Percentiles rank a stretch among this genome's conserved stretches.
These are phyloP conservation scores for Phytopythium boreale DNA, from an alignment of 352 stramenopile genomes.

Conservation along the genomic window DNA sequence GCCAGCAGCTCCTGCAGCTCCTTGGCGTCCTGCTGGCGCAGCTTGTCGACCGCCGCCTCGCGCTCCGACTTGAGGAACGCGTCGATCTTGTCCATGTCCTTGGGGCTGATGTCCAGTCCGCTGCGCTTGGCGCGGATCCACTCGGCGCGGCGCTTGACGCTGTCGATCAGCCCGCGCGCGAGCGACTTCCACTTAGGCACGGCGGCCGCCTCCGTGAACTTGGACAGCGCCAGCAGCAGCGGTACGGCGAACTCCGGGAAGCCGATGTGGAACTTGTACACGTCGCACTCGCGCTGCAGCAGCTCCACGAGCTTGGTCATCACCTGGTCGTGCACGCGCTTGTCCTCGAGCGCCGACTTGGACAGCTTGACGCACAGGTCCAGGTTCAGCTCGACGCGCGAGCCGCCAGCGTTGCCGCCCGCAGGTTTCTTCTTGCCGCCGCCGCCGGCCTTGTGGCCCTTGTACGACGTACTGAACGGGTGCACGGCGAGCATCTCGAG, in stretches of 20 bases:
- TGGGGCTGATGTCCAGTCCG: slow-evolving; percentile 85
- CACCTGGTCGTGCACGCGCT: slow-evolving; percentile 88
- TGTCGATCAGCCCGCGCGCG: slow-evolving; percentile 55
- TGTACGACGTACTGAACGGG: slow-evolving; percentile 88
- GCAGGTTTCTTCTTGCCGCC: slow-evolving; percentile 28
- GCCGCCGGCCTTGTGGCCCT: slow-evolving; percentile 39
- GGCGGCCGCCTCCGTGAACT: slow-evolving; percentile 83
- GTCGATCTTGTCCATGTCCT: slow-evolving; percentile 83
- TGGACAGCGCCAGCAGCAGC: slow-evolving; percentile 84
- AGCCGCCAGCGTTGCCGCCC: slow-evolving; percentile 11
- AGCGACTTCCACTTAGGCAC: slow-evolving; percentile 82
- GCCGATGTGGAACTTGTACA: slow-evolving; percentile 95
- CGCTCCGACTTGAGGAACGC: slow-evolving; percentile 80
- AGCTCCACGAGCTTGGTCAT: slow-evolving; percentile 92
- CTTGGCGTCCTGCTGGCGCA: slow-evolving; percentile 71
- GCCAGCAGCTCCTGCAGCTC: slow-evolving; percentile 74
- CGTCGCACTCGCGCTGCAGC: slow-evolving; percentile 92
- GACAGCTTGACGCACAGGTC: slow-evolving; percentile 88
- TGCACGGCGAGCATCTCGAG: slow-evolving; percentile 93
- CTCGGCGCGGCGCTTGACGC: slow-evolving; percentile 69
- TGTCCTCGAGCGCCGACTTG: slow-evolving; percentile 87
- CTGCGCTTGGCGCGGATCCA: slow-evolving; percentile 90
- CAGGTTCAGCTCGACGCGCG: slow-evolving; percentile 57
- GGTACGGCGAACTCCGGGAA: slow-evolving; percentile 94
- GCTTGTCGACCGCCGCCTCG: slow-evolving; percentile 82